phyloP scores from a whole-genome alignment of 2,329 filamentous ascomycete genomes.

The Neoascochyta sp. region DNA sequence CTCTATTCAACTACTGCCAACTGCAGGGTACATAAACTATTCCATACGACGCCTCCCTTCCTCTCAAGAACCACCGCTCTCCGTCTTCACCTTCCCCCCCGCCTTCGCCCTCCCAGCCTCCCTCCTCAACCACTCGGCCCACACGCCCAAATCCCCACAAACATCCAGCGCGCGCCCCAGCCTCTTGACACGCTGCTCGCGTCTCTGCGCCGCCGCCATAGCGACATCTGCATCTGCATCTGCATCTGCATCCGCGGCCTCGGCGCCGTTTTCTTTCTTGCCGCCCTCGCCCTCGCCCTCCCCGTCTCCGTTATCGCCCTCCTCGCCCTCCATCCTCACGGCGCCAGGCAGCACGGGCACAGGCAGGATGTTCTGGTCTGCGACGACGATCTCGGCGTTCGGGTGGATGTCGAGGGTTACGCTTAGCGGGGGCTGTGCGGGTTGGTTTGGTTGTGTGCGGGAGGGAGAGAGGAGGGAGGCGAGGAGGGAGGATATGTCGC shows the following conservation, averaged over 20 bases:
- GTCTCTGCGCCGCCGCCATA: too few relatives aligned
- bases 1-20: too few relatives aligned
- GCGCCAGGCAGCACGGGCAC: slow-evolving; percentile 9
- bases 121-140: slow-evolving; percentile 49
- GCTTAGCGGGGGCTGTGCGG: slow-evolving; percentile 44
- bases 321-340: background rate
- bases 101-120: slow-evolving; percentile 9
- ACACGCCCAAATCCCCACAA: slow-evolving; percentile 49
- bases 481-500: slow-evolving; percentile 15
- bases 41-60: background rate
- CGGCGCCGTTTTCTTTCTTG: too few relatives aligned
- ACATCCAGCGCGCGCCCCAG: slow-evolving; percentile 46
- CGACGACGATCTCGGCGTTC: slow-evolving; percentile 57
- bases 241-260: too few relatives aligned
- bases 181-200: slow-evolving; percentile 29
- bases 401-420: slow-evolving; percentile 58
- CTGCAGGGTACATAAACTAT: too few relatives aligned
- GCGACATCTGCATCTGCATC: slow-evolving; percentile 27
- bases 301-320: too few relatives aligned
- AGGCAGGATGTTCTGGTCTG: slow-evolving; percentile 54
- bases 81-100: too few relatives aligned
- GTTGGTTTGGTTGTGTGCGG: slow-evolving; percentile 25
- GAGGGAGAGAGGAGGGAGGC: slow-evolving; percentile 16
- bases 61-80: background rate
- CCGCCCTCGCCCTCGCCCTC: too few relatives aligned